phyloP scores from a whole-genome alignment of 1,139 yeast species.

The Candida smagusa region DNA sequence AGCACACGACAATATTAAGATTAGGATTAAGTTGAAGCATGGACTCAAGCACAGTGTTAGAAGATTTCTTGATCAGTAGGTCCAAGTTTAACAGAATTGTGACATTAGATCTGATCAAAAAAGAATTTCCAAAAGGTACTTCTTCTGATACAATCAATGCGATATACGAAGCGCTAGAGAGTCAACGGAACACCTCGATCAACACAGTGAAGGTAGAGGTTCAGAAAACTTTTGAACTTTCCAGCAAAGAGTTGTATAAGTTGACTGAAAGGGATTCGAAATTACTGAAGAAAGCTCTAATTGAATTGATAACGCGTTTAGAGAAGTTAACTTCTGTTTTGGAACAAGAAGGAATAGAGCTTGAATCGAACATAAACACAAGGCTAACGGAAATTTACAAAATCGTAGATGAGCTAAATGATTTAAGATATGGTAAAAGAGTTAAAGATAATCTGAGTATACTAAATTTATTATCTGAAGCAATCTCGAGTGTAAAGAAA shows the following conservation, averaged over 20 bases:
- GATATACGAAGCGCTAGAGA: constrained; percentile 17
- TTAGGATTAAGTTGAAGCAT: constrained; percentile 3
- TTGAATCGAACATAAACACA: constrained; percentile 15
- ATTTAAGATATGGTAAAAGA: constrained; percentile 18
- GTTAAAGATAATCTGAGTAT: constrained; percentile 5
- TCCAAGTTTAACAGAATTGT: constrained; percentile 11
- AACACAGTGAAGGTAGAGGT: constrained; percentile 15
- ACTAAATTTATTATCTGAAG: constrained; percentile 6
- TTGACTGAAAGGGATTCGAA: not conserved
- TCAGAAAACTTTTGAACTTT: constrained; percentile 20
- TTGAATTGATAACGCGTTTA: constrained; percentile 14
- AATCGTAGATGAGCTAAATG: constrained; percentile 17
- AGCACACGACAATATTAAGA: not conserved
- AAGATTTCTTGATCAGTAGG: constrained; percentile 10
- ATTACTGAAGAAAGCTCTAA: not conserved
- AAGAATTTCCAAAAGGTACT: constrained; percentile 16
- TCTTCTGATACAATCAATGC: constrained; percentile 10
- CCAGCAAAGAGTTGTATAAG: constrained; percentile 12
- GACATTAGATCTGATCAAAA: constrained; percentile 10
- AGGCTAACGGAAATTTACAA: constrained; percentile 17
- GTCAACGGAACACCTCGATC: constrained; percentile 17
- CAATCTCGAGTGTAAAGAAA: constrained; percentile 6
- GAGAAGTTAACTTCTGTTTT: constrained; percentile 10
- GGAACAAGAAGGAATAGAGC: constrained; percentile 7
- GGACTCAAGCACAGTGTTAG: constrained; percentile 13